Evolutionary conservation across 345 rosid species (phyloP).

Genomic region (Diplotaxis tenuifolia): DNA sequence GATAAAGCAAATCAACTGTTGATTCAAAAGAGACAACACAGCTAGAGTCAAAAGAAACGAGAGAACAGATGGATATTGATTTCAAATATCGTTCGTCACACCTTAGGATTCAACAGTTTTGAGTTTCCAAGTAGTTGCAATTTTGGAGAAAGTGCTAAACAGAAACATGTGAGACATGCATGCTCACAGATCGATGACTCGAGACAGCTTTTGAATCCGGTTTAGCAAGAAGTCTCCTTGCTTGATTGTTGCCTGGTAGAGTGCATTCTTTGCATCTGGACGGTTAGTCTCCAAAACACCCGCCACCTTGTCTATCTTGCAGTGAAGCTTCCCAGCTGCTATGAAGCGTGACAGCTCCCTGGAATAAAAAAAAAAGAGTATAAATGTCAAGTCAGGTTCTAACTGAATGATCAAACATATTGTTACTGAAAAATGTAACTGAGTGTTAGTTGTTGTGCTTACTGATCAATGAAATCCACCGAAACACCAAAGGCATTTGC

Average conservation of each 20-base stretch:
- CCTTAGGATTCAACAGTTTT: constrained; percentile 2
- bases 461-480: constrained; percentile 89
- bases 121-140: constrained; percentile 4
- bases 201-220: constrained; percentile 96
- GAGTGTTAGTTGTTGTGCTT: constrained; percentile 37
- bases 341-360: constrained; percentile 97
- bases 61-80: constrained; percentile 6
- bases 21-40: constrained; percentile 1
- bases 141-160: constrained; percentile 5
- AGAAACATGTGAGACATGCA: constrained; percentile 14
- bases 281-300: constrained; percentile 98
- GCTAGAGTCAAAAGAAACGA: constrained; percentile 5
- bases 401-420: background rate
- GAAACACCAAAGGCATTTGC: constrained; percentile 97
- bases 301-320: constrained; percentile 99
- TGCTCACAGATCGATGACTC: constrained; percentile 85
- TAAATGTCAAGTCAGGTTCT: background rate
- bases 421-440: background rate
- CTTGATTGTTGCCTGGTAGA: constrained; percentile 96
- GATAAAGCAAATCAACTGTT: constrained; percentile 11
- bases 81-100: constrained; percentile 12
- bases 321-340: constrained; percentile 97
- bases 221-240: constrained; percentile 97
- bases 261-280: constrained; percentile 98
- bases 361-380: background rate